These are phyloP conservation scores for Flaveria floridana DNA, from an alignment of 140 eudicot species.

Conservation along the genomic window DNA sequence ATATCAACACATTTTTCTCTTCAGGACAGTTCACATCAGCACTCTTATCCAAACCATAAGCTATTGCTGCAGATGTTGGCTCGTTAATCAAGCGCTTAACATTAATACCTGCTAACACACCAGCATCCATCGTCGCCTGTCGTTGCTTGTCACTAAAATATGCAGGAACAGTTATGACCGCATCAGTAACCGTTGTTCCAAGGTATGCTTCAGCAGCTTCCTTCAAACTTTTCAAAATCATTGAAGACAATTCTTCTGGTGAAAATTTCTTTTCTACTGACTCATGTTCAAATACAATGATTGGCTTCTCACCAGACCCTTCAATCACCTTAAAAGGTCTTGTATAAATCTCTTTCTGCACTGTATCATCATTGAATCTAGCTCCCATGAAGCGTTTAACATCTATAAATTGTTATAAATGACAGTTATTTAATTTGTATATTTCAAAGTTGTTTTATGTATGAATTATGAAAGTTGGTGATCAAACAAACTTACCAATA, in stretches of 20 bases:
- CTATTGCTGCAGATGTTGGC: conserved; percentile 36
- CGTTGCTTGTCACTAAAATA: conserved; percentile 32
- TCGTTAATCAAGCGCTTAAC: conserved; percentile 25
- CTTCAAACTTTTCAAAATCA: conserved; percentile 19
- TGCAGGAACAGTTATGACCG: conserved; percentile 31
- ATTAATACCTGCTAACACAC: conserved; percentile 16
- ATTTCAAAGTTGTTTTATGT: too few relatives aligned
- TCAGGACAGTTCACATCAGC: conserved; percentile 2
- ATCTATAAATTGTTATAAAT: neutral
- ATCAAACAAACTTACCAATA: conserved; percentile 17
- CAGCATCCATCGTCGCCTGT: conserved; percentile 28
- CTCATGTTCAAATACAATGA: conserved; percentile 21
- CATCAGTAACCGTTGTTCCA: conserved; percentile 23
- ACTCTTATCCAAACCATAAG: conserved; percentile 27
- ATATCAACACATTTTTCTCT: conserved; percentile 25
- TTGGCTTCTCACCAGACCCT: conserved; percentile 17
- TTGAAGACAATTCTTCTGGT: conserved; percentile 24
- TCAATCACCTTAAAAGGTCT: conserved; percentile 26
- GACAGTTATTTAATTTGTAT: too few relatives aligned
- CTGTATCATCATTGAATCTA: neutral
- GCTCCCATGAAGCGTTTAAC: conserved; percentile 27
- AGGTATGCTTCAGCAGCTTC: conserved; percentile 29
- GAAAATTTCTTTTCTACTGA: neutral
- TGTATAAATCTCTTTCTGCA: conserved; percentile 21
- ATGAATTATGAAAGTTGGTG: neutral